Percentiles rank a stretch among this genome's conserved stretches.
phyloP scores from a whole-genome alignment of 2,329 filamentous ascomycete species.

The Falciphora oryzae region DNA sequence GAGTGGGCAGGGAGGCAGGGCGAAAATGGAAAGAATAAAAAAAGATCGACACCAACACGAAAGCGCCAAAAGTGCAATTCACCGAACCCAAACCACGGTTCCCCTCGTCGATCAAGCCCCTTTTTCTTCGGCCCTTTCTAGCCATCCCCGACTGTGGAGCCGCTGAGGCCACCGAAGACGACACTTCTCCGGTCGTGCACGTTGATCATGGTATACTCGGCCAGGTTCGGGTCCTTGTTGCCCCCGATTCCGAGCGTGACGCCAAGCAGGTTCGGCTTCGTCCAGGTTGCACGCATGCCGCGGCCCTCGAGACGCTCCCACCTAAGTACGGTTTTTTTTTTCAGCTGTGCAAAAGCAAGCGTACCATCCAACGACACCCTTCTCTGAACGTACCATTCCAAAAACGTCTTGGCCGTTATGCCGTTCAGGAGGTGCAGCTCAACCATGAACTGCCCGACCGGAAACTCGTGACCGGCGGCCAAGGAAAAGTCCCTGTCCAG shows the following conservation, averaged over 20 bases:
- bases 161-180: slow-evolving; percentile 6
- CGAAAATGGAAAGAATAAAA: not conserved
- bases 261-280: slow-evolving; percentile 20
- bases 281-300: slow-evolving; percentile 20
- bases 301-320: slow-evolving; percentile 20
- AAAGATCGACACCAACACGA: not conserved
- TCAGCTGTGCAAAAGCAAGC: no score
- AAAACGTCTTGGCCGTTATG: slow-evolving; percentile 13
- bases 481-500: slow-evolving; percentile 19
- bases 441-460: slow-evolving; percentile 18
- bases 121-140: not conserved
- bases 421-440: slow-evolving; percentile 15
- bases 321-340: slow-evolving; percentile 5
- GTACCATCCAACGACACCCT: no score
- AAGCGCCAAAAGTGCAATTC: no score
- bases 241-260: slow-evolving; percentile 15
- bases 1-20: no score
- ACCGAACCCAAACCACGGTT: no score
- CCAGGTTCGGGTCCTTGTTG: slow-evolving; percentile 15
- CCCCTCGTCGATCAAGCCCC: no score
- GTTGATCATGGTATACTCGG: slow-evolving; percentile 21
- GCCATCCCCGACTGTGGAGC: no score
- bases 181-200: slow-evolving; percentile 16
- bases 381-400: slow-evolving; percentile 14
- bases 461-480: slow-evolving; percentile 12